Evolutionary conservation across 2,329 filamentous ascomycete species (phyloP), one percentile per base, ranked within the genome.

Genomic region (Ceratocystis colombiana): DNA sequence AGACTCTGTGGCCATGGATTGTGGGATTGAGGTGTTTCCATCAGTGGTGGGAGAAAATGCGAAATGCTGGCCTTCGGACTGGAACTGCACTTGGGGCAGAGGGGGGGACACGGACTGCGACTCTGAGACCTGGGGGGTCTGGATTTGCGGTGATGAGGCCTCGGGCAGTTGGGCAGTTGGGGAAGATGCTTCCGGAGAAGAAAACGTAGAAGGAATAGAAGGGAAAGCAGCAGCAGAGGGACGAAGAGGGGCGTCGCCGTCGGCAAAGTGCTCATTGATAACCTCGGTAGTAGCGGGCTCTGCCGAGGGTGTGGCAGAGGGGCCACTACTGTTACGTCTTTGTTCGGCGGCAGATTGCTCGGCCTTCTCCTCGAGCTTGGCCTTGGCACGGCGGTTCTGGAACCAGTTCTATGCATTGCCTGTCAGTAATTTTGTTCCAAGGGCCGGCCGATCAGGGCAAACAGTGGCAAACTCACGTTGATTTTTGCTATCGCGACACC

Each of bases 381-480:
- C 82, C 74, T 84, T 82, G 64, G 84, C 84, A 64, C 84, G 79
- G 68, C 84, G 78, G 72, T 87, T 87, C 70, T 87, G 84, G 71
- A 87, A 87, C 84, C 84, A 87, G 72, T 87, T 87, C 84, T 87
- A 50, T 22, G 28, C 5, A 6, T 25, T 22, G 5, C 3, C 2
- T 6, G 25, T 59, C 30, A 64, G 65, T 48, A 46, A 7, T 8
- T 46, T 7, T 59, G 55, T n/a, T 28, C 25, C 37, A 41, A 37
- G 25, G 3, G 17, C 0, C 6, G 10, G 22, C 22, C 15, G 22
- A 20, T 25, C 6, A 22, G 12, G 28, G 15, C 25, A 44, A 28
- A 62, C 15, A 17, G 65, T 62, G 41, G 8, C 20, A 28, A 30
- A 65, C 76, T 70, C 75, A 86, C 84, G 71, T 87, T 87, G 69